Conservation (phyloP, 352 stramenopile genomes). For the Phytopythium oedochilum region DNA sequence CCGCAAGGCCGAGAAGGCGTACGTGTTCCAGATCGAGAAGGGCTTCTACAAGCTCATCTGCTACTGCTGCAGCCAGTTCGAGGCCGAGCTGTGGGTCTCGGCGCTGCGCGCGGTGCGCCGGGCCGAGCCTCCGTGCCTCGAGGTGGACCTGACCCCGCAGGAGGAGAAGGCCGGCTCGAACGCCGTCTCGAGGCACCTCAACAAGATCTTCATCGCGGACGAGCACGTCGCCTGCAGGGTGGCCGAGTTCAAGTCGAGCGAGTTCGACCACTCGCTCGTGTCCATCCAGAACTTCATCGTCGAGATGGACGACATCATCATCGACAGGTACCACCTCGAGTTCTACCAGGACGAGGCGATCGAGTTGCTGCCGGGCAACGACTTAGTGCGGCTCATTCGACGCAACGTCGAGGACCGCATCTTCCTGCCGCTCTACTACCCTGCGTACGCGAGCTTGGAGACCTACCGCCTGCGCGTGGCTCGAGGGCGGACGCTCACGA, state of each 20-base stretch:
- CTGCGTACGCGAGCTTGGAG: constrained; percentile 57
- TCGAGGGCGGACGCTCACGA: constrained; percentile 31
- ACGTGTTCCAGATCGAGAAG: constrained; percentile 84
- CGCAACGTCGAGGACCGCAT: constrained; percentile 77
- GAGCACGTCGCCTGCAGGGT: constrained; percentile 41
- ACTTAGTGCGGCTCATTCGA: constrained; percentile 69
- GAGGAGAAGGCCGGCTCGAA: constrained; percentile 54
- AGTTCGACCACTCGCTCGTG: constrained; percentile 40
- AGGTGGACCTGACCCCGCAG: constrained; percentile 53
- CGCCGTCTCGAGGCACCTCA: constrained; percentile 54
- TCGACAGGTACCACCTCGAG: constrained; percentile 59
- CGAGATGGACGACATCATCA: constrained; percentile 58
- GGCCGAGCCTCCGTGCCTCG: constrained; percentile 37
- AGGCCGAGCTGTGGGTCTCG: constrained; percentile 81
- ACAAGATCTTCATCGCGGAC: constrained; percentile 83
- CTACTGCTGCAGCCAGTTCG: constrained; percentile 69
- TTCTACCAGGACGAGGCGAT: constrained; percentile 61
- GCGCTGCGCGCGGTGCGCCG: constrained; percentile 48
- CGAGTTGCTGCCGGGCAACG: constrained; percentile 63
- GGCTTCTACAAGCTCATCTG: constrained; percentile 81
- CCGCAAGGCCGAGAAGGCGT: constrained; percentile 49
- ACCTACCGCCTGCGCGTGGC: constrained; percentile 26
- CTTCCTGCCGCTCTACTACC: constrained; percentile 53
- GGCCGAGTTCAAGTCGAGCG: constrained; percentile 42
- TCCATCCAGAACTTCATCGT: constrained; percentile 59